Conservation (phyloP, 129 eudicot genomes). For the Escallonia rubra region DNA sequence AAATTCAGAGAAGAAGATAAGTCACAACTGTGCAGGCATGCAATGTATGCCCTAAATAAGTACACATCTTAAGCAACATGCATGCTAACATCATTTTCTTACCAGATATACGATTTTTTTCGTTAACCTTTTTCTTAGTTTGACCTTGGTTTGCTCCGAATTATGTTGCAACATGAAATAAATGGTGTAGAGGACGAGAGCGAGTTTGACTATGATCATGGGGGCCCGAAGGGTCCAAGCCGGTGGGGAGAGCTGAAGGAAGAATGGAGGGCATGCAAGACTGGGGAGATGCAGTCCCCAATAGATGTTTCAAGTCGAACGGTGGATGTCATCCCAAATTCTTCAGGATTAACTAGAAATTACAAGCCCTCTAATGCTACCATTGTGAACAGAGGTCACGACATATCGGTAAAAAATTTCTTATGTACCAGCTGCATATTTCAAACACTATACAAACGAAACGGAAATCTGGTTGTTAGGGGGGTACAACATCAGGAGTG, state of each 20-base stretch:
- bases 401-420: slow-evolving; percentile 6
- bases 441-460: neutral
- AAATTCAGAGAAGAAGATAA: too few species aligned
- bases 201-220: slow-evolving; percentile 36
- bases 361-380: slow-evolving; percentile 17
- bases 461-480: neutral
- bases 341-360: neutral
- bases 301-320: slow-evolving; percentile 1
- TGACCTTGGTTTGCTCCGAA: too few species aligned
- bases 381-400: slow-evolving; percentile 19
- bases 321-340: neutral
- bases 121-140: too few species aligned
- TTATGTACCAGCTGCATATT: neutral
- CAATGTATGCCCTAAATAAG: too few species aligned
- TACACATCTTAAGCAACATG: too few species aligned
- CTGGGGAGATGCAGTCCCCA: slow-evolving; percentile 23
- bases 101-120: too few species aligned
- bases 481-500: neutral
- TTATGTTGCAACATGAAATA: too few species aligned
- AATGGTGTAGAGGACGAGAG: slow-evolving; percentile 41
- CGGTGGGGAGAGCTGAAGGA: slow-evolving; percentile 47
- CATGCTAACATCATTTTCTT: too few species aligned
- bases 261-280: slow-evolving; percentile 27
- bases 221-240: slow-evolving; percentile 35
- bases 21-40: too few species aligned